Percentiles rank a stretch among this genome's conserved stretches.
phyloP scores from a whole-genome alignment of 2,329 filamentous ascomycete species.

The Venturia carpophila region DNA sequence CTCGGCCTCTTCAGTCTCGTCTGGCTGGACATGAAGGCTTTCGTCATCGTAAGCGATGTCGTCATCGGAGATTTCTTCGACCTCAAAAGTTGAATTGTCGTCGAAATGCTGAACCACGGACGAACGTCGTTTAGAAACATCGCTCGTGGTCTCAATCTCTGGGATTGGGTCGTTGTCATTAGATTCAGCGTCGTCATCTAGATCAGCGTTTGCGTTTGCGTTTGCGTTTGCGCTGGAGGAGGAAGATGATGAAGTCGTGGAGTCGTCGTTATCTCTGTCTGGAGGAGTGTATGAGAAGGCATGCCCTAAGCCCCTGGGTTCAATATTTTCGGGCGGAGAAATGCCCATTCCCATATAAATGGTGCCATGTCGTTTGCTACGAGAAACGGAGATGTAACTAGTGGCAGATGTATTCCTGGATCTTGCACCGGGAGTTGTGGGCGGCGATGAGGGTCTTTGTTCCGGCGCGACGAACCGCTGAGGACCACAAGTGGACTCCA shows the following conservation, averaged over 20 bases:
- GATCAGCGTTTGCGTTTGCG: constrained; percentile 23
- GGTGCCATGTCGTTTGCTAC: constrained; percentile 27
- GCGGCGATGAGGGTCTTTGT: constrained; percentile 14
- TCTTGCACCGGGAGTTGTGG: constrained; percentile 11
- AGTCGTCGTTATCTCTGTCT: constrained; percentile 20
- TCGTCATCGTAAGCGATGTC: constrained; percentile 33
- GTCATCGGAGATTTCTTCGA: constrained; percentile 36
- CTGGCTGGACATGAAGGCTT: constrained; percentile 37
- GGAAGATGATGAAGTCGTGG: constrained; percentile 19
- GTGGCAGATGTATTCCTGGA: constrained; percentile 12
- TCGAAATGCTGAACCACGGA: constrained; percentile 5
- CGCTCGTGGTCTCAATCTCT: constrained; percentile 14
- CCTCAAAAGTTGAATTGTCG: constrained; percentile 26
- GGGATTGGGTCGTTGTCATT: constrained; percentile 22
- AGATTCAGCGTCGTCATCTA: constrained; percentile 25
- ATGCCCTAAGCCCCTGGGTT: constrained; percentile 30
- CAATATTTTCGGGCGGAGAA: constrained; percentile 33
- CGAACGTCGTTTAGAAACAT: constrained; percentile 9
- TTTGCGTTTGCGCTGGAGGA: constrained; percentile 15
- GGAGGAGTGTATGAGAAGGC: constrained; percentile 30
- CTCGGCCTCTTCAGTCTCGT: constrained; percentile 37
- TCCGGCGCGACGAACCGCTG: constrained; percentile 16
- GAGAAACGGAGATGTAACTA: background rate
- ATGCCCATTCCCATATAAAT: constrained; percentile 25
- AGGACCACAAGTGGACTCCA: constrained; percentile 12